Conservation (phyloP, 257 asterid species). For the Rauvolfia tetraphylla region DNA sequence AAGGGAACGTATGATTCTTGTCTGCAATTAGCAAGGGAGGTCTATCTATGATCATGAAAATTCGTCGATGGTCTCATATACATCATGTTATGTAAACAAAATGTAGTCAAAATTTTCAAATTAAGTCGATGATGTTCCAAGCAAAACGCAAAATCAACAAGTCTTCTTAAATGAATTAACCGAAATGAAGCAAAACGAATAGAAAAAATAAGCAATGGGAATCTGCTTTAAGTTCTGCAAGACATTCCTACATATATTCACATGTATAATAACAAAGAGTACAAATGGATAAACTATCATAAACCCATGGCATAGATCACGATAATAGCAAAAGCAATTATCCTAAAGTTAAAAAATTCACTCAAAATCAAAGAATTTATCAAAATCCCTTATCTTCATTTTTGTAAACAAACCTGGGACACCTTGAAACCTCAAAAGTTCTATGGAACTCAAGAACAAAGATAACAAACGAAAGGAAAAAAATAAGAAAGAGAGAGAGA, state of each 20-base stretch:
- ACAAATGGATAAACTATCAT: neutral
- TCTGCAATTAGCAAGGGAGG: neutral
- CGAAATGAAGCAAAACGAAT: neutral
- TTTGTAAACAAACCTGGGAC: neutral
- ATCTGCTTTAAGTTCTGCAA: neutral
- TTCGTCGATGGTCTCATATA: neutral
- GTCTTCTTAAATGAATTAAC: neutral
- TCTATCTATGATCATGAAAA: neutral
- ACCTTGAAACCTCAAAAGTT: neutral
- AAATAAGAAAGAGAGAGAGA: too few relatives aligned
- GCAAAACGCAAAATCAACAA: neutral
- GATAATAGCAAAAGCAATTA: neutral
- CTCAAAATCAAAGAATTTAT: neutral
- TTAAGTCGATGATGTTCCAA: neutral
- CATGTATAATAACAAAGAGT: neutral
- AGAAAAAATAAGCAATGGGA: neutral
- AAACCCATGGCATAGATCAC: neutral
- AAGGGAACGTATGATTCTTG: neutral
- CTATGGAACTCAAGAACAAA: neutral
- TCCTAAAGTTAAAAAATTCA: neutral
- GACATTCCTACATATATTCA: neutral
- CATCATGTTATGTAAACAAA: neutral
- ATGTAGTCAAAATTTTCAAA: neutral
- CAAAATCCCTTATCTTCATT: neutral
- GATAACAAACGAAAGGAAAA: neutral